Base-by-base conservation (phyloP, 805 yeast species). In the Ogataea kodamae region DNA sequence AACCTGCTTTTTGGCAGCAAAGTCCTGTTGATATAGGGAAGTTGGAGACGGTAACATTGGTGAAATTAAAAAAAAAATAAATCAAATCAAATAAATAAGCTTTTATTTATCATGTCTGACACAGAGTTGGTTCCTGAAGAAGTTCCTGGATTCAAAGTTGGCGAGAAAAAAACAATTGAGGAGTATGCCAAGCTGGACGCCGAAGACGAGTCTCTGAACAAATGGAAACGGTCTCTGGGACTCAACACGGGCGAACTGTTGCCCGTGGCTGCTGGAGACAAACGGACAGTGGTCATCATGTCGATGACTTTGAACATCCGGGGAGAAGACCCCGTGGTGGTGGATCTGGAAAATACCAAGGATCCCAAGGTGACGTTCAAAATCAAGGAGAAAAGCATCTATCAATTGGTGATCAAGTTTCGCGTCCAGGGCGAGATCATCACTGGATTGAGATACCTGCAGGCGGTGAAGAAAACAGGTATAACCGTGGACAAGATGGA, bases 151-250 rank as follows among this genome's bases (percentile, higher is more conserved):
- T 83, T 81, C 66, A 72, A 67, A 33, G 78, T 76, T 14, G 73
- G 76, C 24, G 74, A 76, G 55, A 68, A 88, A 65, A 87, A 87
- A 54, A 81, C 94, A 11, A 72, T 88, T 25, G 87, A 75, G 25
- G 96, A 88, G 55, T 88, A 88, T 60, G 76, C 80, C 35, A 72
- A 79, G 37, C 62, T 88, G 46, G 97, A 88, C 55, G 90, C 90
- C 9, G 83, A 87, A 49, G 97, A 88, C 57, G 96, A 86, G 60
- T 81, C 94, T 11, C 68, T 88, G 43, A 84, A 81, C 42, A 85
- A 84, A 59, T 88, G 97, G 97, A 89, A 89, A 59, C 84, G 78
- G 37, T 83, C 95, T 1, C 65, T 88, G 19, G 97, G 97, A 1
- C 65, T 88, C 38, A 61, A 77, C 31, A 69, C 76, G 7, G 78